Base-by-base conservation (phyloP, 164 flowering plant genomes). In the Tinospora cordifolia region DNA sequence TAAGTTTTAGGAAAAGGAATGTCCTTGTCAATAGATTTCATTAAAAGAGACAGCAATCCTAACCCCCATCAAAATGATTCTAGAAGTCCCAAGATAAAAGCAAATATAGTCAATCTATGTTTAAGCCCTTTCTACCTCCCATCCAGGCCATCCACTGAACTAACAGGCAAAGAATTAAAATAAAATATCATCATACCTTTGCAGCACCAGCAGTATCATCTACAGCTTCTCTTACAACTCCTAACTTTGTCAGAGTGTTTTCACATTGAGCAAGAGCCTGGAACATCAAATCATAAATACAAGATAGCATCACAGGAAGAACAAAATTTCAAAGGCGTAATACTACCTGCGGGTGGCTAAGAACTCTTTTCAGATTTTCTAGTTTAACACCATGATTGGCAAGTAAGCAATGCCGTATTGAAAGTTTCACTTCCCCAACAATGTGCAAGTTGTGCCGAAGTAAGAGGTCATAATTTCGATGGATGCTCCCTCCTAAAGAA, bases 251-350 rank as follows among this genome's bases (percentile, higher is more conserved):
- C 57, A 94, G 74, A n/a, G 93, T 94, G 81, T 86, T 75, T 76
- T 94, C 99, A 84, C 99, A 94, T 71, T 94, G 99, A 65, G 97
- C 88, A 81, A 94, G 97, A 75, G 99, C 99, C 99, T 94, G 83
- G 62, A 79, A 77, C 13, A 66, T 60, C 51, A 22, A 62, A 13
- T 17, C 62, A 58, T 10, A 69, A 7, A 41, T 30, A 34, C 13
- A 72, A 39, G 15, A 17, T 0, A 68, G 34, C 14, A 14, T 36
- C 30, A 66, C 40, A 0, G 11, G 14, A 46, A 8, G 26, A 63
- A 62, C 25, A 38, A 44, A 72, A 63, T 3, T n/a, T 11, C 25
- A 19, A 19, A 71, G 54, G 59, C 57, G n/a, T 22, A 40, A 72
- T 75, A 75, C 47, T 81, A 90, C 99, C 84, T 94, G 99, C 59